Evolutionary conservation across 345 rosid genomes (phyloP), one percentile per base, ranked within the genome.

Genomic region (Anastatica hierochuntica): DNA sequence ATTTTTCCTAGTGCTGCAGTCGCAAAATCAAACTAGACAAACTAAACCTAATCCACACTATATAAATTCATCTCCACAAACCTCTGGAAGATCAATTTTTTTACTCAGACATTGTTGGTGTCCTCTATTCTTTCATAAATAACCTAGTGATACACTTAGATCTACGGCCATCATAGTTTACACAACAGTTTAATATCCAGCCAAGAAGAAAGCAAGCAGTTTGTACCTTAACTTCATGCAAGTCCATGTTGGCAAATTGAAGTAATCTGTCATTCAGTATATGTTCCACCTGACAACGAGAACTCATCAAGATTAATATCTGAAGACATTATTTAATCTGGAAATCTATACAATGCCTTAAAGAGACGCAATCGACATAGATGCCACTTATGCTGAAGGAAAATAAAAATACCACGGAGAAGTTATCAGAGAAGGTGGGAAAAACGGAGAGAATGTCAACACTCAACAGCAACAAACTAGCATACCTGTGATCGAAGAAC

Each of bases 401-500:
- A 21, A n/a, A 21, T 21, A 2, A 2, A 21, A 21, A 30, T 30
- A 50, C 27, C 50, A 34, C 58, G 23, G 37, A 33, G 23, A 33
- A 4, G 41, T 60, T 39, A 60, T 42, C 50, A 14, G 53, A 41
- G 13, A 40, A 49, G 14, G 4, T 40, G 30, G 9, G 37, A 9
- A 23, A 62, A 10, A 39, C 8, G 7, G 6, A 19, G 42, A 55
- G 35, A 40, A 35, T 7, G 49, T 55, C 12, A 57, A 43, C 13
- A 57, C 19, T 27, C 24, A 21, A 21, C 24, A 21, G 24, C 5
- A 45, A 15, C 14, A 53, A 53, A 45, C 11, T 16, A 47, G 16
- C 33, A 69, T 59, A 88, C 99, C 95, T 88, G 95, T 29, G 99
- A 85, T 19, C 99, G 87, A 67, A 94, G 94, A 63, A 94, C 87